Evolutionary conservation across 75 land plant genomes (phyloP).

Genomic region (Sequoiadendron giganteum): DNA sequence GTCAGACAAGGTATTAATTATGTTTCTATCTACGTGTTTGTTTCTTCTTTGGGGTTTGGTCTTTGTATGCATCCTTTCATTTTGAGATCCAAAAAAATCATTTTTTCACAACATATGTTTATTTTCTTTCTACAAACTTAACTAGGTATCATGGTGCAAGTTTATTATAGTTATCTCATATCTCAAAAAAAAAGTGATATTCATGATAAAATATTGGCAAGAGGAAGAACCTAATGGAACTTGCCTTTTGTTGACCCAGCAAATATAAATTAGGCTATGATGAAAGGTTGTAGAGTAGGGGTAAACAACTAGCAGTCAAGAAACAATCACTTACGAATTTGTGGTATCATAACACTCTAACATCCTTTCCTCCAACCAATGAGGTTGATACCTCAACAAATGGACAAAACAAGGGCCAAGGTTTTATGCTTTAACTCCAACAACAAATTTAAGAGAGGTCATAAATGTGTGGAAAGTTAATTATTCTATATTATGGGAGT

Average conservation of each 20-base stretch:
- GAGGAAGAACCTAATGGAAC: not conserved
- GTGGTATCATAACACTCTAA: too few relatives aligned
- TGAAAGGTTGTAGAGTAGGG: too few relatives aligned
- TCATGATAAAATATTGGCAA: not conserved
- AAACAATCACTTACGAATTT: too few relatives aligned
- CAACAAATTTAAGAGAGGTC: too few relatives aligned
- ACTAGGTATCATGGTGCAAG: not conserved
- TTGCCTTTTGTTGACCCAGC: not conserved
- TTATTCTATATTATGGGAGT: too few relatives aligned
- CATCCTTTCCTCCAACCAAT: too few relatives aligned
- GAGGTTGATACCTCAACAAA: too few relatives aligned
- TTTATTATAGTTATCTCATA: not conserved
- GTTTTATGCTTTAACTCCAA: too few relatives aligned
- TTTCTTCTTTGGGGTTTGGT: not conserved
- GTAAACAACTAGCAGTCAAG: too few relatives aligned
- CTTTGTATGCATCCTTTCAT: not conserved
- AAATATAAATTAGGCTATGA: too few relatives aligned
- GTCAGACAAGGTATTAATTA: conserved; percentile 59
- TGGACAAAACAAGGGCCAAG: too few relatives aligned
- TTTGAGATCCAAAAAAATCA: not conserved
- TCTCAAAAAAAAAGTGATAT: not conserved
- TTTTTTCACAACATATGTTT: not conserved
- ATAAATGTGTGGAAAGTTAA: too few relatives aligned
- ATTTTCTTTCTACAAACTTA: not conserved
- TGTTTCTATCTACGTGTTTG: not conserved